Evolutionary conservation across 1,284 basidiomycete species (phyloP).

Genomic region (Ustilago vetiveriae): DNA sequence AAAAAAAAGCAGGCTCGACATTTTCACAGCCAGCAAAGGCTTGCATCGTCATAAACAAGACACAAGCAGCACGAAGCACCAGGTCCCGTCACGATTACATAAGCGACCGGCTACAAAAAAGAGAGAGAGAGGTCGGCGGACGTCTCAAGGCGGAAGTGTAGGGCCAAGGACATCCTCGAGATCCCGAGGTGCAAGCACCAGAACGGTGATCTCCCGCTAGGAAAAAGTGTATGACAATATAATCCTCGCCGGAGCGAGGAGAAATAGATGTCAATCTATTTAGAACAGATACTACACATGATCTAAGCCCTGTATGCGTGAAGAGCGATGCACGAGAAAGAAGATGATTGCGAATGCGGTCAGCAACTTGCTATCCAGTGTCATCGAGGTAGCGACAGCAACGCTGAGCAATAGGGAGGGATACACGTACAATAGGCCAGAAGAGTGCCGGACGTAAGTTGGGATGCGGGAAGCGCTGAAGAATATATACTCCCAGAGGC

Average conservation of each 20-base stretch:
- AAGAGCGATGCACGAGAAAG: conserved; percentile 1
- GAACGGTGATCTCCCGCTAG: conserved; percentile 39
- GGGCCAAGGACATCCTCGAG: conserved; percentile 55
- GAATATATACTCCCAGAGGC: conserved; percentile 38
- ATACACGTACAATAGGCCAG: conserved; percentile 52
- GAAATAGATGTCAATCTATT: conserved; percentile 60
- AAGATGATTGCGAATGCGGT: conserved; percentile 12
- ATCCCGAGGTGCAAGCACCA: conserved; percentile 49
- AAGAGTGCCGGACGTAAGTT: conserved; percentile 21
- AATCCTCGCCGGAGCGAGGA: conserved; percentile 48
- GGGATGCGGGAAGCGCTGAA: conserved; percentile 18
- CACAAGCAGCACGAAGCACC: too few relatives aligned
- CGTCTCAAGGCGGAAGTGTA: conserved; percentile 56
- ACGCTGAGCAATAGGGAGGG: neutral
- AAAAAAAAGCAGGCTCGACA: too few relatives aligned
- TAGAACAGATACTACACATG: conserved; percentile 63
- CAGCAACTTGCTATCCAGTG: conserved; percentile 2
- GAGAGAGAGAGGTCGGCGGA: conserved; percentile 36
- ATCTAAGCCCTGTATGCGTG: conserved; percentile 58
- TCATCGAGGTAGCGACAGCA: too few relatives aligned
- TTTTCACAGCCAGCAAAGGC: too few relatives aligned
- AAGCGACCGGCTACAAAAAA: conserved; percentile 27
- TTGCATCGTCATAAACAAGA: too few relatives aligned
- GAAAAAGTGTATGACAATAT: conserved; percentile 54
- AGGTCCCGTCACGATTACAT: conserved; percentile 33